Base-by-base conservation (phyloP, 208 protist species). In the Tritrichomonas musculus region DNA sequence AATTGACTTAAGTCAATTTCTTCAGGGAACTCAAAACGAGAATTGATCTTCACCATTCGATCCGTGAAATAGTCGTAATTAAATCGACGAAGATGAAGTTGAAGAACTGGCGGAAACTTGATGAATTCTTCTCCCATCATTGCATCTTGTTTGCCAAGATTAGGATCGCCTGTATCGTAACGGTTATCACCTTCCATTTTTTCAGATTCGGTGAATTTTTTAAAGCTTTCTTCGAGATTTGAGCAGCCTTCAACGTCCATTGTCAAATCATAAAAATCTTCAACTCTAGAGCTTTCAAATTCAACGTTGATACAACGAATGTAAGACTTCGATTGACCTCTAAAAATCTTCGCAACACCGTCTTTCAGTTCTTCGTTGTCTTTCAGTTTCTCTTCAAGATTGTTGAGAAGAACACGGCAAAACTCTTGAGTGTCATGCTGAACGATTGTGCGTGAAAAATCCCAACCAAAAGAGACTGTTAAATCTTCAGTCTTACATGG, bases 371-470 rank as follows among this genome's bases (percentile, higher is more conserved):
- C 14, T 22, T 82, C 73, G 14, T 77, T 94, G 8, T 92, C 72
- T 82, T 97, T 97, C 96, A 98, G 97, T 93, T 97, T 98, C 41
- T 94, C 95, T 93, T 97, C 96, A 30, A 98, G 93, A 53, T 97
- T 97, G 93, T 98, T 96, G 44, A 95, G 96, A 14, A 98, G 94
- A 36, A 98, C 96, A 36, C 97, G 94, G 94, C 96, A 97, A 39
- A 98, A 95, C 94, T 98, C 97, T 93, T 97, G 94, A 44, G 96
- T 94, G 53, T 96, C 97, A 92, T 98, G 97, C 94, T 98, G 97
- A 80, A 96, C 96, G 75, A 98, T 98, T 8, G 96, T 94, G 80
- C 98, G 96, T 25, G 41, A 30, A 69, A 30, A 22, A 93, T 65
- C 36, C 50, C 75, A 60, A 49, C 66, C 47, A 53, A 82, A 82